phyloP scores from a whole-genome alignment of 345 rosid species.

The Brassica rapa region DNA sequence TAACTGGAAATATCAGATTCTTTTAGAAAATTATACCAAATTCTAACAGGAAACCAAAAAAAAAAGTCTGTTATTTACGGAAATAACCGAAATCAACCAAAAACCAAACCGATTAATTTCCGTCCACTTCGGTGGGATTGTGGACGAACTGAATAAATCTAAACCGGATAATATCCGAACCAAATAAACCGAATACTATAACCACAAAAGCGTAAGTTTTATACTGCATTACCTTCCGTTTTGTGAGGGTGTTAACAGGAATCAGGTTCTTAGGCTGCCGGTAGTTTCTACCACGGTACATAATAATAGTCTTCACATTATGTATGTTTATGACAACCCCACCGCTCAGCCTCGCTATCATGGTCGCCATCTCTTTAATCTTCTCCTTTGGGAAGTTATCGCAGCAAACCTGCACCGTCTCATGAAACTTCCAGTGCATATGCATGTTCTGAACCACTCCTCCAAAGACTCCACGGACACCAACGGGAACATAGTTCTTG shows the following conservation, averaged over 20 bases:
- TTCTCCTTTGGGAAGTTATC: conserved; percentile 91
- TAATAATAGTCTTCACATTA: conserved; percentile 87
- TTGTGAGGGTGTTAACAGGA: conserved; percentile 92
- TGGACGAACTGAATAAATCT: too few species aligned
- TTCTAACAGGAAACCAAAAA: too few species aligned
- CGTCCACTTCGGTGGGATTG: too few species aligned
- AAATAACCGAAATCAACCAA: too few species aligned
- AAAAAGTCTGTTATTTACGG: too few species aligned
- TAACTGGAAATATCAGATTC: too few species aligned
- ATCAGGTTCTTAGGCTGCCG: conserved; percentile 91
- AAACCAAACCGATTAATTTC: too few species aligned
- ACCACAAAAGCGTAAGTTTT: background rate
- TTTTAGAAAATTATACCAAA: too few species aligned
- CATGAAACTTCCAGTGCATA: conserved; percentile 98
- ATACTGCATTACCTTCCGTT: conserved; percentile 68
- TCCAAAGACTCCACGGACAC: conserved; percentile 98
- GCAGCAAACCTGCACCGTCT: conserved; percentile 95
- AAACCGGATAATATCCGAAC: too few species aligned
- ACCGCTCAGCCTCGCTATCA: conserved; percentile 89
- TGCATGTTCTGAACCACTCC: conserved; percentile 99
- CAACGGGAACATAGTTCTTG: conserved; percentile 92
- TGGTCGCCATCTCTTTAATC: conserved; percentile 93
- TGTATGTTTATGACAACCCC: conserved; percentile 85
- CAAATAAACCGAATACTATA: background rate
- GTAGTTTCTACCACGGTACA: conserved; percentile 97